Evolutionary conservation across 202 grass and related monocot species (phyloP).

Genomic region (Setaria viridis): DNA sequence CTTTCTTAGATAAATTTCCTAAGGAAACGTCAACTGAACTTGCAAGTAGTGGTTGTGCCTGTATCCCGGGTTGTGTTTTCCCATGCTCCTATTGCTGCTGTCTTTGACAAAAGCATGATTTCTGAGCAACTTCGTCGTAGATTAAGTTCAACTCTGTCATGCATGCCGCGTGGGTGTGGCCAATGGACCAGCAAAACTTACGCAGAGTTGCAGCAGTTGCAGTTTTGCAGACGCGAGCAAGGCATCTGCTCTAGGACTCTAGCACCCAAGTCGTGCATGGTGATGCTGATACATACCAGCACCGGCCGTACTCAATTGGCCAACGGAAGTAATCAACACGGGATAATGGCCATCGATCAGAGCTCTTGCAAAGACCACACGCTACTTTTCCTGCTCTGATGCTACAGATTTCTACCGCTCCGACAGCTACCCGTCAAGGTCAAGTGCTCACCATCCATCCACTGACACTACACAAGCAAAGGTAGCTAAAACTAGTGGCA

Average conservation of each 20-base stretch:
- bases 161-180: background rate
- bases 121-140: background rate
- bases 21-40: background rate
- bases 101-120: background rate
- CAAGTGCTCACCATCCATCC: background rate
- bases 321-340: background rate
- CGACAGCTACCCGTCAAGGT: constrained; percentile 18
- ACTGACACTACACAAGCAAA: no score
- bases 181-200: background rate
- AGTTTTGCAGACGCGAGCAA: background rate
- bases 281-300: constrained; percentile 18
- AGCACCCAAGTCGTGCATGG: background rate
- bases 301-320: background rate
- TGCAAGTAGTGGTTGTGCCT: background rate
- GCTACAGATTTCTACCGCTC: constrained; percentile 34
- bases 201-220: background rate
- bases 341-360: background rate
- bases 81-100: background rate
- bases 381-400: constrained; percentile 16
- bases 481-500: background rate
- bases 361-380: background rate
- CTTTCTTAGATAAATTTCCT: background rate
- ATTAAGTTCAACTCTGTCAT: background rate
- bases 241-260: background rate
- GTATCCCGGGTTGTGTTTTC: background rate